Base-by-base conservation (phyloP, 371 early-diverging fungal species). In the Smittium culicis region DNA sequence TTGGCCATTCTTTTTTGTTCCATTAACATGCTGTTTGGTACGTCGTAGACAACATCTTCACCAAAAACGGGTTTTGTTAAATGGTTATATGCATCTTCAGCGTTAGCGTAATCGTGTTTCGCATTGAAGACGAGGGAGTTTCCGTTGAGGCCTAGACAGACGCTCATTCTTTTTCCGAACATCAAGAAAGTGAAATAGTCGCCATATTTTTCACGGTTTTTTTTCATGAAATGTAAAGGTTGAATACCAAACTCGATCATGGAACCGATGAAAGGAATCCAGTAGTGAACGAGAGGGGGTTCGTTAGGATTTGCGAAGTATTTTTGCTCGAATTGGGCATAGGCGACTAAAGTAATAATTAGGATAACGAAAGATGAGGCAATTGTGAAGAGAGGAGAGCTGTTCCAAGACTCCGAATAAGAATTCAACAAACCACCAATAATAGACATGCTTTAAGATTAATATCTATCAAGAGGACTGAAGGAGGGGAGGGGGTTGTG, bases 1-100 rank as follows among this genome's bases (percentile, higher is more conserved):
- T 97, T 97, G 77, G 93, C 88, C 73, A 96, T 93, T 78, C 89
- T 88, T 80, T 97, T 97, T 79, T 97, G 96, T 77, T 97, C 96
- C 93, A 97, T 94, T 71, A 97, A 86, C 65, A 90, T 80, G 67
- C 83, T 72, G 79, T 95, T 94, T 30, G 88, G 88, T 61, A 91
- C 91, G 80, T 96, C 98, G 79, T 96, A 97, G n/a, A 96, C 95
- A 33, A 96, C 95, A 34, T 88, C 93, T 69, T 79, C 82, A 64
- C 98, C 98, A 79, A 97, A 97, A 34, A 96, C 96, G 27, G 93
- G 92, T 59, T 88, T 91, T 17, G 96, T 97, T 81, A 97, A 84
- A 54, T 84, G 83, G 70, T 84, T 88, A 80, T 97, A 97, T 35
- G 95, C 95, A 54, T 88, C 93, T 73, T 95, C 96, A 55, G 96